phyloP scores from a whole-genome alignment of 306 rosid genomes.

The Hippophae tibetana region DNA sequence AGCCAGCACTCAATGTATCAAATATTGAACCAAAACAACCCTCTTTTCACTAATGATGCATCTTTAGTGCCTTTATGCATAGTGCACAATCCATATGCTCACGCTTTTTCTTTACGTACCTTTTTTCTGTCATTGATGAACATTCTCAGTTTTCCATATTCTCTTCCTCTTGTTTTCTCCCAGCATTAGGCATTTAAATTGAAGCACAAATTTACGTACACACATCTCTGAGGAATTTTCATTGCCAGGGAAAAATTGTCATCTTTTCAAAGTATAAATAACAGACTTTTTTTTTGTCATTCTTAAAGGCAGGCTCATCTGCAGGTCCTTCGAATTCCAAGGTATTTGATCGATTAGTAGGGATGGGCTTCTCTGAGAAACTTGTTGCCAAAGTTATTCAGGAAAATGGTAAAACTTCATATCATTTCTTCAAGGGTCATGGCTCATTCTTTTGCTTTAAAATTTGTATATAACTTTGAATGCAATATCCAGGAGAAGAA shows the following conservation, averaged over 20 bases:
- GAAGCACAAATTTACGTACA: background rate
- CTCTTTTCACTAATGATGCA: too few relatives aligned
- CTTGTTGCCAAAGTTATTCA: conserved; percentile 65
- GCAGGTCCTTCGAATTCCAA: conserved; percentile 58
- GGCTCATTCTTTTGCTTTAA: conserved; percentile 3
- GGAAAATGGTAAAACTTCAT: conserved; percentile 58
- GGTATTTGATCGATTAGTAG: conserved; percentile 47
- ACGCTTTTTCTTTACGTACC: too few relatives aligned
- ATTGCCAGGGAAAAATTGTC: background rate
- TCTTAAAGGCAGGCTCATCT: conserved; percentile 48
- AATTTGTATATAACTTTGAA: conserved; percentile 19
- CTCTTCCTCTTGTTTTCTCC: too few relatives aligned
- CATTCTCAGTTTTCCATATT: too few relatives aligned
- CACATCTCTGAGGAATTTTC: background rate
- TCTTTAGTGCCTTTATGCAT: too few relatives aligned
- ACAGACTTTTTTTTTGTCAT: conserved; percentile 12
- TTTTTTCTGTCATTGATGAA: too few relatives aligned
- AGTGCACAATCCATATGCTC: too few relatives aligned
- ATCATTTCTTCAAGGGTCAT: conserved; percentile 10
- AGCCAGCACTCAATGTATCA: too few relatives aligned
- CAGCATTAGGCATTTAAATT: background rate
- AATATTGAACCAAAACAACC: too few relatives aligned
- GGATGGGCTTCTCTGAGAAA: conserved; percentile 75
- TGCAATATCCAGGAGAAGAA: conserved; percentile 67
- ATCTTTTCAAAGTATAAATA: conserved; percentile 19